Evolutionary conservation across 306 rosid genomes (phyloP).

Genomic region (Fragaria vesca): DNA sequence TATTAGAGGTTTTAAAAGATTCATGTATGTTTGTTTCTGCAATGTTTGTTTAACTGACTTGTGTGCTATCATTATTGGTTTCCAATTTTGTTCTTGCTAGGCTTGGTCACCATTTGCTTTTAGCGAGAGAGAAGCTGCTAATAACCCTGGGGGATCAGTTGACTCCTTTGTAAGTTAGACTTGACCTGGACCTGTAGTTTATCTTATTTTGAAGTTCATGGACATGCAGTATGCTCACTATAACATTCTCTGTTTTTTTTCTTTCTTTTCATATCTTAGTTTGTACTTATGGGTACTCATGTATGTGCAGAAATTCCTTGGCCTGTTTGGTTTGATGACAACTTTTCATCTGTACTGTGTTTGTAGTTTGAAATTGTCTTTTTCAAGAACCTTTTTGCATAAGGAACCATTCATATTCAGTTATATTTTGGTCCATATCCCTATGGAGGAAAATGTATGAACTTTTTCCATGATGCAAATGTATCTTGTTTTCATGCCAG

Average conservation of each 20-base stretch:
- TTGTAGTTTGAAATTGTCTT: not conserved
- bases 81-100: constrained; percentile 35
- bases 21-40: not conserved
- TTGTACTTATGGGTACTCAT: not conserved
- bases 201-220: constrained; percentile 12
- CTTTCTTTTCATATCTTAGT: not conserved
- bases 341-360: not conserved
- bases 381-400: not conserved
- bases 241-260: not conserved
- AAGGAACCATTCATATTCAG: not conserved
- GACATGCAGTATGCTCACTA: not conserved
- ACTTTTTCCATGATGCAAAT: not conserved
- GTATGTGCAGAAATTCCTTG: not conserved
- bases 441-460: not conserved
- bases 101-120: constrained; percentile 63
- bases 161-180: constrained; percentile 70
- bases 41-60: not conserved
- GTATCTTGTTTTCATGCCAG: not conserved
- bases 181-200: constrained; percentile 21
- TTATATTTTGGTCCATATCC: not conserved
- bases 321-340: not conserved
- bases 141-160: constrained; percentile 38
- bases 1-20: constrained; percentile 16
- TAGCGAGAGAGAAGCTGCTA: constrained; percentile 34
- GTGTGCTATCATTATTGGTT: not conserved